Conservation (phyloP, 495 filamentous ascomycete species). For the Aspergillus taichungensis region DNA sequence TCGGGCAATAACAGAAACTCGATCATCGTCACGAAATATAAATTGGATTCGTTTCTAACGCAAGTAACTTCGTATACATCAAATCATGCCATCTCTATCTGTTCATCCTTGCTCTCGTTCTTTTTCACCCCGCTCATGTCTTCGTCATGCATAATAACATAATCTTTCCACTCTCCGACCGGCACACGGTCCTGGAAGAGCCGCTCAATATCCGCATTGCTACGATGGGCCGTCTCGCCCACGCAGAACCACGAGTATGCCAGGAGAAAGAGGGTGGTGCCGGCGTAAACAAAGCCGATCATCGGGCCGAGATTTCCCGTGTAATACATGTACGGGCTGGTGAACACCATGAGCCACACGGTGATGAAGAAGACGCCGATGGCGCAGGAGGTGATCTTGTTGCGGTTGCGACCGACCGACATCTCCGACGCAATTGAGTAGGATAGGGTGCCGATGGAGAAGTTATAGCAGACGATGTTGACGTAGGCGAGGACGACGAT, state of each 20-base stretch:
- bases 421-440: slow-evolving; percentile 27
- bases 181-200: slow-evolving; percentile 23
- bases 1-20: no score
- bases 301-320: slow-evolving; percentile 26
- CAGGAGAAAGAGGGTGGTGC: slow-evolving; percentile 17
- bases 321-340: slow-evolving; percentile 31
- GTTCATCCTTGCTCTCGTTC: slow-evolving; percentile 4
- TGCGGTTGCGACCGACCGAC: slow-evolving; percentile 28
- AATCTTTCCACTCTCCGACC: slow-evolving; percentile 12
- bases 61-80: no score
- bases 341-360: slow-evolving; percentile 28
- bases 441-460: slow-evolving; percentile 22
- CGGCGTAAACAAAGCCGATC: slow-evolving; percentile 30
- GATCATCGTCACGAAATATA: no score
- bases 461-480: slow-evolving; percentile 29
- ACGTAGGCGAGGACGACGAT: slow-evolving; percentile 27
- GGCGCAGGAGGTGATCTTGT: slow-evolving; percentile 26
- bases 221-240: slow-evolving; percentile 26
- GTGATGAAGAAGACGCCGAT: slow-evolving; percentile 25
- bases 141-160: slow-evolving; percentile 9
- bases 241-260: slow-evolving; percentile 36
- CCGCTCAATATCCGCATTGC: slow-evolving; percentile 19
- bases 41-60: no score
- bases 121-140: slow-evolving; percentile 2
- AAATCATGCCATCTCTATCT: slow-evolving; percentile 15